Evolutionary conservation across 176 grass and related monocot genomes (phyloP), one percentile per base, ranked within the genome.

Genomic region (Eleusine coracana): DNA sequence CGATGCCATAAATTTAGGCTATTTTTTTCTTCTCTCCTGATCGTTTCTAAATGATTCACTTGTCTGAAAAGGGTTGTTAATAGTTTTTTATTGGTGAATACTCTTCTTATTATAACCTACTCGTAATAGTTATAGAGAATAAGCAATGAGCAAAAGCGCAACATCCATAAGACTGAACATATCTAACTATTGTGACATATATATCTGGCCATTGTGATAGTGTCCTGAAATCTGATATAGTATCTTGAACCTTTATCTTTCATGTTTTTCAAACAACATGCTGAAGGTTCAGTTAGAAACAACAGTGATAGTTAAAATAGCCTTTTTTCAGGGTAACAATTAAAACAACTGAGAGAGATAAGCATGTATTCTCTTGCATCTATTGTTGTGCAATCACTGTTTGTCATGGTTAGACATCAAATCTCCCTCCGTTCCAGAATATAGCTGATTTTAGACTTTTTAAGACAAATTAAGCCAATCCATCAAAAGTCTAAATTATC

Each of bases 231-330:
- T 85, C 1, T 69, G 37, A 54, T 77, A 11, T 37, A 68, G 48
- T 50, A 16, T 89, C 18, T 83, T 85, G 7, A 71, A 25, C 80
- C 36, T 75, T 83, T 83, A 65, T 77, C 65, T 77, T 68, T 85
- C 25, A 79, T 83, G 60, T 87, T 78, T 88, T 50, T 77, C 94
- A 93, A 91, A 92, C 78, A 91, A 96, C 60, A 80, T 99, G 70
- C 87, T 94, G 89, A 99, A 63, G 75, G 77, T 79, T 72, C 89
- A 96, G 70, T 62, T 96, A 73, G 91, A 99, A 90, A 83, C 93
- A 52, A 87, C 89, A 25, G 25, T 25, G 23, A 74, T 71, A 77
- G 92, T 34, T 34, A 34, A 34, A 34, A 34, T 34, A 34, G 31
- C 31, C 25, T 25, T 34, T 34, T 34, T 34, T 34, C 31, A 34